Percentiles rank a stretch among this genome's conserved stretches.
These are phyloP conservation scores for Xylaria polymorpha DNA, from an alignment of 2,329 filamentous ascomycete genomes.

Conservation along the genomic window DNA sequence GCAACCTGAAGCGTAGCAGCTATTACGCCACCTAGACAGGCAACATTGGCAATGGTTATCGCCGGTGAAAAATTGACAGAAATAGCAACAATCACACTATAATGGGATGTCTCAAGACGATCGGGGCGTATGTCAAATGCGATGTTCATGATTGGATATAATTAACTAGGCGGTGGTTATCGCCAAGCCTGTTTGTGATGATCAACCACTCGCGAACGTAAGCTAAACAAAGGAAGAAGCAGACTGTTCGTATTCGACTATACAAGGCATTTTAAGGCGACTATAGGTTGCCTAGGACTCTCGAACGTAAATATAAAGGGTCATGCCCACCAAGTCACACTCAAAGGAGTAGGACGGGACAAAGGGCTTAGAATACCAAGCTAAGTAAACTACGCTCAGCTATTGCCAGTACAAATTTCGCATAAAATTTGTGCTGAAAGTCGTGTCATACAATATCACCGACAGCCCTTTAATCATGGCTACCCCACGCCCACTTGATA, in stretches of 20 bases:
- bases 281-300: not conserved
- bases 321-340: not conserved
- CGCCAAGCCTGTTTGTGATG: not conserved
- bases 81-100: not conserved
- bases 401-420: not conserved
- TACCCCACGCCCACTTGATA: conserved; percentile 27
- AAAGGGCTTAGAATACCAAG: not conserved
- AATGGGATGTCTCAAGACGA: not conserved
- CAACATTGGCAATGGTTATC: not conserved
- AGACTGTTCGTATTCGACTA: not conserved
- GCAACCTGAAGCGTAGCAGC: not conserved
- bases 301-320: conserved; percentile 6
- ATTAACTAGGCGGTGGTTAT: not conserved
- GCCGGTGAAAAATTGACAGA: not conserved
- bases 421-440: not conserved
- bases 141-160: not conserved
- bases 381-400: not conserved
- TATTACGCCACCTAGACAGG: not conserved
- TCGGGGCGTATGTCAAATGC: not conserved
- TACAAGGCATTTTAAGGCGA: not conserved
- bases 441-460: not conserved
- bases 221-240: not conserved
- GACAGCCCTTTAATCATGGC: conserved; percentile 23
- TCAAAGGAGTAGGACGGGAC: not conserved
- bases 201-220: not conserved